phyloP scores from a whole-genome alignment of 2,329 filamentous ascomycete species.

The Alternaria alternata region DNA sequence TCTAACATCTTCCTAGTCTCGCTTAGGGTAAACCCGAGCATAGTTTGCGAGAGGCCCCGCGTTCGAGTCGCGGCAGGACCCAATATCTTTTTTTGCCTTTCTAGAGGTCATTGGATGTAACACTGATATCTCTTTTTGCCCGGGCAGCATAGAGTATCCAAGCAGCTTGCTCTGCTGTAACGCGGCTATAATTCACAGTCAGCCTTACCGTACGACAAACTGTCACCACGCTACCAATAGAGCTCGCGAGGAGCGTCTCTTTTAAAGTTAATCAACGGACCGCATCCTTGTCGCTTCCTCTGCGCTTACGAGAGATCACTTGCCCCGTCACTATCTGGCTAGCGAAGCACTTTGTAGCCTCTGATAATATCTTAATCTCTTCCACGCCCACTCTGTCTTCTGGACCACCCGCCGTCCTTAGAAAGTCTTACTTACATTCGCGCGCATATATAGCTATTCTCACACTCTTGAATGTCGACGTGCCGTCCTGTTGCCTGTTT shows the following conservation, averaged over 20 bases:
- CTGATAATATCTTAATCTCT: background rate
- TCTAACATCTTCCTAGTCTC: slow-evolving; percentile 3
- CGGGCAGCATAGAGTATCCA: background rate
- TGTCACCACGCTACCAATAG: background rate
- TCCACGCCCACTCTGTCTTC: background rate
- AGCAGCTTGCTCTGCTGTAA: background rate
- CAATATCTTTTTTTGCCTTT: slow-evolving; percentile 12
- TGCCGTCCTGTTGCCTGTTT: background rate
- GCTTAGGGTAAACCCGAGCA: slow-evolving; percentile 20
- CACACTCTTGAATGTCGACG: background rate
- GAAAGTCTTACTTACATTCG: background rate
- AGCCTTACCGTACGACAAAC: too few relatives aligned
- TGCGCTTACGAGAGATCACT: background rate
- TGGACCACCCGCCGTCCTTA: too few relatives aligned
- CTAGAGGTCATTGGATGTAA: fast-evolving
- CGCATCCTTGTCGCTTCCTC: background rate
- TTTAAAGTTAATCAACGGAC: background rate
- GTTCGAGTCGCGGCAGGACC: slow-evolving; percentile 31
- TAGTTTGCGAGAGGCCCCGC: slow-evolving; percentile 28
- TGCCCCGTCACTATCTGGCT: background rate
- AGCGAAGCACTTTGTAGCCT: background rate
- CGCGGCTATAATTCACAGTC: background rate
- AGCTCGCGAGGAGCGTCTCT: background rate
- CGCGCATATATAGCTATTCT: background rate
- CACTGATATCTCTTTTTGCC: background rate